Evolutionary conservation across 2,329 filamentous ascomycete species (phyloP).

Genomic region (Trichocomaceae sp.): DNA sequence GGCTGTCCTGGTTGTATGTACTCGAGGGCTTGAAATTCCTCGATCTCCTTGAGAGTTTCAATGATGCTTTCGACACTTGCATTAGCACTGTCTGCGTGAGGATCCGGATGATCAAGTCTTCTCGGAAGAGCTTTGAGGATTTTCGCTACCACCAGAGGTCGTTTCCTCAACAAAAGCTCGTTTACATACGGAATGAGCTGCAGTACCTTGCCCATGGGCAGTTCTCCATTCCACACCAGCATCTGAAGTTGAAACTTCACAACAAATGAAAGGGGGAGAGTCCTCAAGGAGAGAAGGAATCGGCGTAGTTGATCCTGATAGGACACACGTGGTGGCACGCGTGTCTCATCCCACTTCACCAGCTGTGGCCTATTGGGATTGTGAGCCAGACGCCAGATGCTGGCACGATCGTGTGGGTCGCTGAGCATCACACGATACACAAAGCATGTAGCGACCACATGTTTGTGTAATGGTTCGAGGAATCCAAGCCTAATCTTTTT

Average conservation of each 20-base stretch:
- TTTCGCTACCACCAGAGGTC: conserved; percentile 41
- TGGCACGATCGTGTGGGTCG: conserved; percentile 22
- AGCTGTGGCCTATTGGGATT: conserved; percentile 18
- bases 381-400: conserved; percentile 20
- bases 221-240: conserved; percentile 56
- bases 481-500: conserved; percentile 15
- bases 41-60: conserved; percentile 34
- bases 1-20: conserved; percentile 10
- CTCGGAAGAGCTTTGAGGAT: conserved; percentile 50
- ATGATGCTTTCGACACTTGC: conserved; percentile 40
- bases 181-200: conserved; percentile 43
- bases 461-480: conserved; percentile 16
- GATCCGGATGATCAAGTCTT: conserved; percentile 50
- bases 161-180: conserved; percentile 22
- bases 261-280: conserved; percentile 43
- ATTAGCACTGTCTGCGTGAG: conserved; percentile 42
- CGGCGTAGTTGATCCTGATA: conserved; percentile 14
- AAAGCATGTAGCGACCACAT: conserved; percentile 29
- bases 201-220: conserved; percentile 51
- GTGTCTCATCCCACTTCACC: conserved; percentile 17
- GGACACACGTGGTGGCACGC: conserved; percentile 3
- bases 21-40: conserved; percentile 23
- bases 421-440: conserved; percentile 40
- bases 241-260: conserved; percentile 58
- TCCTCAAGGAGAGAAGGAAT: conserved; percentile 10